These are phyloP conservation scores for Sphagnum magellanicum DNA, from an alignment of 228 moss, liverwort and hornwort genomes.

Conservation along the genomic window DNA sequence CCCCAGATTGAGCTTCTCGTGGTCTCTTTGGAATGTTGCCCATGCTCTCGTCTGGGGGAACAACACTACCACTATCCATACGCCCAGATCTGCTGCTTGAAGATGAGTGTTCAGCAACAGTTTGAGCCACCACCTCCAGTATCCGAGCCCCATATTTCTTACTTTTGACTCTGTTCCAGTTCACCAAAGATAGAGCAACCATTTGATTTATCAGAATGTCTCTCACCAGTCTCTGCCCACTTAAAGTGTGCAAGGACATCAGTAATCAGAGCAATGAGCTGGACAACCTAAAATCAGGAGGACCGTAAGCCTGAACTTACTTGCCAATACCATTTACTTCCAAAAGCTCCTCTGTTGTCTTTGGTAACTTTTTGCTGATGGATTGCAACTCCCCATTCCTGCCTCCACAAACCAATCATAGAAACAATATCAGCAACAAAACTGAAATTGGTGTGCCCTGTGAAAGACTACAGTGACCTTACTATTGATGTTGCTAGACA, in stretches of 20 bases:
- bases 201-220: too few species aligned
- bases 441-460: background rate
- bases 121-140: constrained; percentile 66
- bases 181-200: background rate
- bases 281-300: background rate
- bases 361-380: constrained; percentile 76
- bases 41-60: constrained; percentile 23
- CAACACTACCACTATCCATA: constrained; percentile 15
- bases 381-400: constrained; percentile 72
- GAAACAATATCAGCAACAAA: background rate
- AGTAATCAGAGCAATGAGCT: background rate
- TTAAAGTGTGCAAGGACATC: background rate
- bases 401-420: constrained; percentile 2
- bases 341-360: constrained; percentile 77
- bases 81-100: constrained; percentile 14
- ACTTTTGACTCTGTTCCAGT: constrained; percentile 50
- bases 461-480: too few species aligned
- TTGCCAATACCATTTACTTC: constrained; percentile 90
- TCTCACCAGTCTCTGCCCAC: too few species aligned
- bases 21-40: constrained; percentile 42
- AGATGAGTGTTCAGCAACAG: constrained; percentile 46
- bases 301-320: constrained; percentile 35
- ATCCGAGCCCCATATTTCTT: constrained; percentile 88
- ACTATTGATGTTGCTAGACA: too few species aligned
- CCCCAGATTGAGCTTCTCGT: constrained; percentile 41